Conservation (phyloP, 495 filamentous ascomycete genomes). For the Podospora comata region DNA sequence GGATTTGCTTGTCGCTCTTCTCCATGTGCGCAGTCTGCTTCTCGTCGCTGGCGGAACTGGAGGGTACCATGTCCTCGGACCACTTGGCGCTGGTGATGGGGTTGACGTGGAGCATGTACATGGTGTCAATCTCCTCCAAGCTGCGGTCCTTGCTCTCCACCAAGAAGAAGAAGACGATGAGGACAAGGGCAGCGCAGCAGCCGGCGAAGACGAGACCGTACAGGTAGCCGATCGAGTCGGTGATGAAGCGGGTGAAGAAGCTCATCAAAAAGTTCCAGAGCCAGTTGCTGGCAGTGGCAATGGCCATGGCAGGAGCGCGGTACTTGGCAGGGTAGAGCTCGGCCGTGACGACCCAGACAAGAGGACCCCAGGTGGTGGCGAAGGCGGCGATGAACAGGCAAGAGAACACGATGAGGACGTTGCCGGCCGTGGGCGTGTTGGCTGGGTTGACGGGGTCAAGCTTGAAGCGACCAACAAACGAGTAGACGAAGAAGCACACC, state of each 20-base stretch:
- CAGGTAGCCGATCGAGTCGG: conserved; percentile 66
- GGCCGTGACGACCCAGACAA: conserved; percentile 74
- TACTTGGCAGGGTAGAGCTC: conserved; percentile 81
- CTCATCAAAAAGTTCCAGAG: conserved; percentile 70
- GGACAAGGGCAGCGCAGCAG: conserved; percentile 62
- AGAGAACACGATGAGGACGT: conserved; percentile 76
- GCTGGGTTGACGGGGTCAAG: conserved; percentile 48
- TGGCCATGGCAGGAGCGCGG: conserved; percentile 69
- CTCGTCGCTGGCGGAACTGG: conserved; percentile 7
- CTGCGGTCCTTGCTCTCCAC: conserved; percentile 56
- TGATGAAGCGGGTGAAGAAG: conserved; percentile 57
- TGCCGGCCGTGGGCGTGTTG: conserved; percentile 58
- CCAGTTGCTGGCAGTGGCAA: conserved; percentile 83
- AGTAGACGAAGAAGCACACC: conserved; percentile 70
- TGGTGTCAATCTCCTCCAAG: conserved; percentile 68
- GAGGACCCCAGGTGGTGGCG: conserved; percentile 77
- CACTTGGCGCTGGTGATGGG: conserved; percentile 47
- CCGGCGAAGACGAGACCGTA: conserved; percentile 84
- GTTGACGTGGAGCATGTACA: conserved; percentile 72
- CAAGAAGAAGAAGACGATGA: conserved; percentile 77
- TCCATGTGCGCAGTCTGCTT: conserved; percentile 10
- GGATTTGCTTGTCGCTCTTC: conserved; percentile 2
- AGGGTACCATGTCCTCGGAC: conserved; percentile 14
- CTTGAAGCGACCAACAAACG: conserved; percentile 61
- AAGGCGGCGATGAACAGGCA: conserved; percentile 65